Percentiles rank a stretch among this genome's conserved stretches.
These are phyloP conservation scores for Neonectria neomacrospora DNA, from an alignment of 2,329 filamentous ascomycete genomes.

Conservation along the genomic window DNA sequence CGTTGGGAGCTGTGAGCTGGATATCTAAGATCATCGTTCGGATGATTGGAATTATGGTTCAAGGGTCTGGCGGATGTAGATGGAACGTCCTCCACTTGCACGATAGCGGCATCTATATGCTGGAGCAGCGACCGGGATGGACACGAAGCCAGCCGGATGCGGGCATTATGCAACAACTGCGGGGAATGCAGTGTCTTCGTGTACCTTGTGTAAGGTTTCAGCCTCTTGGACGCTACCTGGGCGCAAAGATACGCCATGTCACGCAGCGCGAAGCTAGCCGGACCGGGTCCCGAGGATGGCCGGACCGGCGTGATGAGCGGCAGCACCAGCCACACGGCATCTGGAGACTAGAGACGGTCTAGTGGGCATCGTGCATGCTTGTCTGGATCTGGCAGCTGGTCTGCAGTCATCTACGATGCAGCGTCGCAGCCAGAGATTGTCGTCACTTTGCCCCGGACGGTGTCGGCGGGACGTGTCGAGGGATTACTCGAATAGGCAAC, in stretches of 20 bases:
- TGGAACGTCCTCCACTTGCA: background rate
- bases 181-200: conserved; percentile 10
- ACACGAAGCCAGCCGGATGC: conserved; percentile 21
- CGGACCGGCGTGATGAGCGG: conserved; percentile 23
- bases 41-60: background rate
- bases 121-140: background rate
- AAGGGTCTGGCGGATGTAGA: background rate
- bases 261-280: conserved; percentile 4
- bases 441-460: conserved; percentile 2
- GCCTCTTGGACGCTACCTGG: conserved; percentile 8
- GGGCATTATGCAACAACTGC: conserved; percentile 27
- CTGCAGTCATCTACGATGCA: conserved; percentile 21
- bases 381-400: conserved; percentile 24
- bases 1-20: conserved; percentile 62
- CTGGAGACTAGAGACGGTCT: background rate
- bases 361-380: conserved; percentile 23
- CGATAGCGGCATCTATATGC: conserved; percentile 22
- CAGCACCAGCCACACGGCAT: background rate
- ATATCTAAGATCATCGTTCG: conserved; percentile 38
- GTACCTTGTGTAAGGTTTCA: background rate
- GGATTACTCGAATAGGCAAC: background rate
- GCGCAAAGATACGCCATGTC: conserved; percentile 19
- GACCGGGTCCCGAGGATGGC: conserved; percentile 14
- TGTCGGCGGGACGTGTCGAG: background rate
- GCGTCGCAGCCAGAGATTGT: conserved; percentile 3